A percentile compares a stretch with the other conserved stretches of the same genome.
Conservation (phyloP, 139 green algal genomes). For the Diplosphaera chodatii region DNA sequence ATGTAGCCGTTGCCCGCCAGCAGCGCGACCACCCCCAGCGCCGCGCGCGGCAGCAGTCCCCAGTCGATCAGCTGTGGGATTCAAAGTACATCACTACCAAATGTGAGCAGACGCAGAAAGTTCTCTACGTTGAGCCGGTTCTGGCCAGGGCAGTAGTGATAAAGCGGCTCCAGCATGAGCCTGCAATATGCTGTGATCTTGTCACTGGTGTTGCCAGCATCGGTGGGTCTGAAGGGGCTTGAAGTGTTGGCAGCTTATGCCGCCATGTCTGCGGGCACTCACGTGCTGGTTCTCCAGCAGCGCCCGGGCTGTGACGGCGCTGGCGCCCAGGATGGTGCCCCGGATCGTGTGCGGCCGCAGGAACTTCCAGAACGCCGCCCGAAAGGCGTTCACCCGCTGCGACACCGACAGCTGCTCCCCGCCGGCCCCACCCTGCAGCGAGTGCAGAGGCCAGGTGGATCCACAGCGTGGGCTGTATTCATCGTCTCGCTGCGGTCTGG, state of each 20-base stretch:
- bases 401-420: background rate
- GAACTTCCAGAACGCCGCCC: constrained; percentile 96
- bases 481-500: too few relatives aligned
- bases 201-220: too few relatives aligned
- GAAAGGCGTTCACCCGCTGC: constrained; percentile 35
- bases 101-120: too few relatives aligned
- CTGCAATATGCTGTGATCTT: too few relatives aligned
- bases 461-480: too few relatives aligned
- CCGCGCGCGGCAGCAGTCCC: constrained; percentile 75
- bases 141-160: too few relatives aligned
- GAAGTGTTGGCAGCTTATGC: too few relatives aligned
- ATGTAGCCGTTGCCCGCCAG: constrained; percentile 99
- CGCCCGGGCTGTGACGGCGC: constrained; percentile 61
- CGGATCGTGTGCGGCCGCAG: constrained; percentile 94
- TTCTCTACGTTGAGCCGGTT: too few relatives aligned
- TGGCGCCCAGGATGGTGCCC: constrained; percentile 79
- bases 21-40: constrained; percentile 80
- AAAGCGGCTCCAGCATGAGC: too few relatives aligned
- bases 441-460: too few relatives aligned
- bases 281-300: constrained; percentile 61
- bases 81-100: too few relatives aligned
- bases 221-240: too few relatives aligned
- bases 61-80: constrained; percentile 81
- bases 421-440: background rate
- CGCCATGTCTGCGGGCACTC: background rate